Conservation (phyloP, 228 moss, liverwort and hornwort genomes). For the Sphagnum fallax region DNA sequence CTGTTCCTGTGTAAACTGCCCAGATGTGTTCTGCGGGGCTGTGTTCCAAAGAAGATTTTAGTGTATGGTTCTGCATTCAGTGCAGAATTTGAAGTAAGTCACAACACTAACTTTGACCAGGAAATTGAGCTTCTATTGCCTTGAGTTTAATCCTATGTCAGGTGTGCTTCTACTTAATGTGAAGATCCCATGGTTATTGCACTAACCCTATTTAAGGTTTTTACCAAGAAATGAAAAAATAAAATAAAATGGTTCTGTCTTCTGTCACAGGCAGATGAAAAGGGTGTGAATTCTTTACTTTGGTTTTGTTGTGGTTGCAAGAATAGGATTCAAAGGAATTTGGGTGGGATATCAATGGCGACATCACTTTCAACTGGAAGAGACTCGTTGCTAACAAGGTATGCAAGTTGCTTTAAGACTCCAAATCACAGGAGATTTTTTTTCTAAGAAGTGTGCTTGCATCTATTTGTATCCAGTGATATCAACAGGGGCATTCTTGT, state of each 20-base stretch:
- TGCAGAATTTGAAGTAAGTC: slow-evolving; percentile 50
- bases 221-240: background rate
- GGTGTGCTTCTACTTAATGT: too few species aligned
- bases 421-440: background rate
- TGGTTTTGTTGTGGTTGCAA: background rate
- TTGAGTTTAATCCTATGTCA: too few species aligned
- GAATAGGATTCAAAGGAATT: slow-evolving; percentile 66
- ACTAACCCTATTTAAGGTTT: too few species aligned
- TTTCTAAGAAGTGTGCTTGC: background rate
- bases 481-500: too few species aligned
- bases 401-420: background rate
- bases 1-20: background rate
- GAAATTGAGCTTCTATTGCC: too few species aligned
- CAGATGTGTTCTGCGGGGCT: slow-evolving; percentile 81
- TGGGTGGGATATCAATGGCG: slow-evolving; percentile 78
- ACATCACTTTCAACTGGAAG: slow-evolving; percentile 84
- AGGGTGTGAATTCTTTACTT: background rate
- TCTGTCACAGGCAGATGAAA: background rate
- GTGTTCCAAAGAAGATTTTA: slow-evolving; percentile 87
- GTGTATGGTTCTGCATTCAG: slow-evolving; percentile 76
- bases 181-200: too few species aligned
- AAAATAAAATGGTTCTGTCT: too few species aligned
- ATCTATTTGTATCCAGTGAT: background rate
- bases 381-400: slow-evolving; percentile 70
- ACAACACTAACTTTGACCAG: too few species aligned